Evolutionary conservation across 2,329 filamentous ascomycete genomes (phyloP), one percentile per base, ranked within the genome.

Genomic region (Aureobasidium sp.): DNA sequence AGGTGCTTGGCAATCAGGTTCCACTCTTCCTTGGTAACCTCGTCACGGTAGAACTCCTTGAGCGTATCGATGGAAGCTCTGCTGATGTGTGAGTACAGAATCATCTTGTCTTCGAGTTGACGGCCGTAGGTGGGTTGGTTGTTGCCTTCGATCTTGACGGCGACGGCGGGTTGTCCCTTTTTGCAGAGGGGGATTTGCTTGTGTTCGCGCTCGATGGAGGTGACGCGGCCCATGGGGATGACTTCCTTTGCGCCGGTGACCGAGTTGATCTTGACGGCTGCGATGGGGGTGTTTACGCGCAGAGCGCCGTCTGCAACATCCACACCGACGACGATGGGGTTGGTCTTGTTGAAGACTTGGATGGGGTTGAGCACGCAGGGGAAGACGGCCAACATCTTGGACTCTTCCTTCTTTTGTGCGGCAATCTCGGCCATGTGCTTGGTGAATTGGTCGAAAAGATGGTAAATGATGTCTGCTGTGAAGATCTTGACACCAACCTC

Each of bases 401-500:
- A 90, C 71, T 97, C 92, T 71, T 97, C 93, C 81, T 97, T 97
- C 80, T 91, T 92, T 81, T 92, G 88, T 77, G 93, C 91, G 34
- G 87, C 81, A 67, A 96, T 83, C 68, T 89, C 82, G 34, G 87
- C 86, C 89, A 97, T 96, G 76, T 99, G 93, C 75, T 90, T 90
- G 47, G 90, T 97, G 78, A 99, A 99, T 66, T 89, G 82, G 76
- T 99, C 95, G 74, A 99, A 99, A 62, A 99, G 81, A 75, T 99
- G 94, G 77, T 99, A 99, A 72, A 99, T 99, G 69, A 99, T 99
- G 75, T 99, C 93, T 3, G 95, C 94, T 3, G 91, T 96, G 80
- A 99, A 99, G 69, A 99, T 90, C 81, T 96, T 97, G 78, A 99
- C 90, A 57, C 91, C 91, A 65, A 96, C 86, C 62, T 97, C 91